Conservation (phyloP, 2,329 filamentous ascomycete species). For the Alternaria metachromatica region DNA sequence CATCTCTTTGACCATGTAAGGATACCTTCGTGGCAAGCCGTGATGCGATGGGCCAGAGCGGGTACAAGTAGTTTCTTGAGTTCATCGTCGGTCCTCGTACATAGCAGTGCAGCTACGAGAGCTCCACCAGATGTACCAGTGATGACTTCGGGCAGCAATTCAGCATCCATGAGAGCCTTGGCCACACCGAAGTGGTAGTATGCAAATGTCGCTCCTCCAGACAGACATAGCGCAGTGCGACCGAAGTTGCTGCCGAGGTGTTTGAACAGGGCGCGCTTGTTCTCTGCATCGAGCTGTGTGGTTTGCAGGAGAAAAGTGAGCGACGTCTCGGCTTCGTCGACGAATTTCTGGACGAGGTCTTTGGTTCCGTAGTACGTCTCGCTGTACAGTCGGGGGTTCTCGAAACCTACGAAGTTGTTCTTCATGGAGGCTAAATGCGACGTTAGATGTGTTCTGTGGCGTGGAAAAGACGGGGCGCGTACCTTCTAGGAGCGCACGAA, state of each 20-base stretch:
- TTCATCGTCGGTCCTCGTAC: conserved; percentile 90
- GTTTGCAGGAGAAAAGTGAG: conserved; percentile 74
- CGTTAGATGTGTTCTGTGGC: neutral
- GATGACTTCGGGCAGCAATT: conserved; percentile 88
- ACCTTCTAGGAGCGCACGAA: conserved; percentile 75
- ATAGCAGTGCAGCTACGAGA: conserved; percentile 83
- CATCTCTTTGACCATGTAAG: conserved; percentile 80
- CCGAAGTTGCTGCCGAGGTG: conserved; percentile 90
- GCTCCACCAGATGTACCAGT: conserved; percentile 96
- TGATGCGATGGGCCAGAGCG: conserved; percentile 83
- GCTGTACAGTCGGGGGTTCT: conserved; percentile 93
- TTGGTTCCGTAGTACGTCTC: conserved; percentile 99
- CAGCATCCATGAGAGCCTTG: conserved; percentile 85
- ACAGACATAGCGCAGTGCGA: conserved; percentile 89
- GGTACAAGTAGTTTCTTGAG: conserved; percentile 84
- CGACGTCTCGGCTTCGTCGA: conserved; percentile 79
- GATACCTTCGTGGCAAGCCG: conserved; percentile 80
- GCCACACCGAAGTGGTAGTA: conserved; percentile 97
- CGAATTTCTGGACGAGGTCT: conserved; percentile 84
- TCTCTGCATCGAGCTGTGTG: conserved; percentile 69
- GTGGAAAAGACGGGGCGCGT: neutral
- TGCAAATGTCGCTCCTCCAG: conserved; percentile 90
- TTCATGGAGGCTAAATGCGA: conserved; percentile 75
- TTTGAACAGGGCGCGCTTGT: conserved; percentile 84
- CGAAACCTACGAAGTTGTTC: conserved; percentile 95